Conservation (phyloP, 331 rosid species). For the Telfairia occidentalis region DNA sequence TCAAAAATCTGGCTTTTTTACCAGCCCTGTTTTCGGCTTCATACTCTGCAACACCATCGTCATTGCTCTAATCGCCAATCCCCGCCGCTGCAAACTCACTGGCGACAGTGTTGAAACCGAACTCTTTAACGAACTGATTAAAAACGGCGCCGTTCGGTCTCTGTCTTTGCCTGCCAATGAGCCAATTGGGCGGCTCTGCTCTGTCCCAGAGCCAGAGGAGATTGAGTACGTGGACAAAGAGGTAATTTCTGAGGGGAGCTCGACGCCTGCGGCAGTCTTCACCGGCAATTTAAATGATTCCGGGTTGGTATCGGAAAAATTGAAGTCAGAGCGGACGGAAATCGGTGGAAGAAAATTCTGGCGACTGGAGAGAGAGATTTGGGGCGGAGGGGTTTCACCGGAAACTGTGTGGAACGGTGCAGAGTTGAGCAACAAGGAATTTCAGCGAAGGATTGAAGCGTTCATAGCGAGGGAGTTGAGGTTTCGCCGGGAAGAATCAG, state of each 20-base stretch:
- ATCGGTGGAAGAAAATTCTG: neutral
- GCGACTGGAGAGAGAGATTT: neutral
- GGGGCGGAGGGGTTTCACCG: neutral
- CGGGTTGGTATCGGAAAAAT: neutral
- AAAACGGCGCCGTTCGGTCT: neutral
- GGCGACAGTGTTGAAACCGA: slow-evolving; percentile 2
- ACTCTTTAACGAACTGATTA: slow-evolving; percentile 15
- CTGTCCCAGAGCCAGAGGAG: neutral
- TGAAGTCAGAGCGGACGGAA: neutral
- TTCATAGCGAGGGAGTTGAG: slow-evolving; percentile 65
- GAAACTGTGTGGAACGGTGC: slow-evolving; percentile 23
- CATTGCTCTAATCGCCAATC: slow-evolving; percentile 38
- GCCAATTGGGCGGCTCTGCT: neutral
- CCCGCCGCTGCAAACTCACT: slow-evolving; percentile 5
- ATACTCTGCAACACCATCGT: slow-evolving; percentile 50
- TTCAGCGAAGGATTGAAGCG: slow-evolving; percentile 52
- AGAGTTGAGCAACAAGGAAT: slow-evolving; percentile 56
- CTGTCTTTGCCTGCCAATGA: neutral
- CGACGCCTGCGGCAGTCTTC: neutral
- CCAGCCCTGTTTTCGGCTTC: slow-evolving; percentile 52
- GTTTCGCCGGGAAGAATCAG: slow-evolving; percentile 42
- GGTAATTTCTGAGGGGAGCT: slow-evolving; percentile 16
- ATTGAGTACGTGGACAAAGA: slow-evolving; percentile 27
- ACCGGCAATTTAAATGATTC: neutral
- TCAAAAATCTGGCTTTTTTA: slow-evolving; percentile 19